Base-by-base conservation (phyloP, 306 rosid genomes). In the Begonia peltatifolia region DNA sequence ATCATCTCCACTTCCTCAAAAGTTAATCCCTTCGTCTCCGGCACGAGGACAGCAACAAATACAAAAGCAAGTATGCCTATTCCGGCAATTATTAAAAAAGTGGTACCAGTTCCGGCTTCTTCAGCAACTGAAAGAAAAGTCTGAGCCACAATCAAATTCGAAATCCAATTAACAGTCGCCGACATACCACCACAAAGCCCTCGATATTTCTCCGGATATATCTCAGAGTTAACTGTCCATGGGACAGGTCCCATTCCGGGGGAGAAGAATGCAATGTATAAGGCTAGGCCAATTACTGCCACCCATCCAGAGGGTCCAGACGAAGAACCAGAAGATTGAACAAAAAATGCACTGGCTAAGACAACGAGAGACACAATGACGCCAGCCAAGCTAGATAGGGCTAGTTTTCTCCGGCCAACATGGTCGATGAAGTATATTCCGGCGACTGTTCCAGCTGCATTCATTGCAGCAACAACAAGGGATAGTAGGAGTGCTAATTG, bases 241-340 rank as follows among this genome's bases (percentile, higher is more conserved):
- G 97, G 97, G 56, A 89, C 97, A 0, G 84, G 68, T 13, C 97
- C 97, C 97, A 89, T 89, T 49, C 97, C 97, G 0, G 97, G 97
- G 2, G 97, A 52, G 73, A 89, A 89, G 67, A 68, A 84, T 10
- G 63, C 71, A 42, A 84, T 84, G 54, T 89, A 89, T 17, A 84
- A 69, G 14, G 74, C 84, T 69, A 89, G 64, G 14, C 97, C 97
- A 38, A 60, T 2, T 49, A 89, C 55, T 43, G 95, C 95, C 52
- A 84, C 25, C 89, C 90, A 80, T 44, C 95, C 95, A 58, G 71
- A 64, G 14, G 71, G 20, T 15, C 22, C 76, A 62, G 44, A 55
- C 43, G 68, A 13, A 51, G 87, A 67, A 55, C 55, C 60, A 53
- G 85, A 74, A 42, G 94, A 78, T 47, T 80, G 69, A 13, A 50